A percentile compares a stretch with the other conserved stretches of the same genome.
Evolutionary conservation across 768 basidiomycete species (phyloP).

Genomic region (Boletus speciosus): DNA sequence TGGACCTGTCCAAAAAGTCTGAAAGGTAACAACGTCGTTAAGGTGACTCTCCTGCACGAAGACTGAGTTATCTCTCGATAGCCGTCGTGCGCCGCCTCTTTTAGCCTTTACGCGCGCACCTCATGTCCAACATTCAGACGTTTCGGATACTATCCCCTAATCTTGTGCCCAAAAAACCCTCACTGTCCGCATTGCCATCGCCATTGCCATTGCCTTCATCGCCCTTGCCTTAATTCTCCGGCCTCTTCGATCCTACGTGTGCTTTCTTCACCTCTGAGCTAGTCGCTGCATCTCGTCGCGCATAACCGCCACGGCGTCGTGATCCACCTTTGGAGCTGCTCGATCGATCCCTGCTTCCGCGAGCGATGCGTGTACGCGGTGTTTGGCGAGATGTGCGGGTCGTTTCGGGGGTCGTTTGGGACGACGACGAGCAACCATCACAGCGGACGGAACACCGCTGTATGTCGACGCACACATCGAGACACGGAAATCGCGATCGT

Average conservation of each 20-base stretch:
- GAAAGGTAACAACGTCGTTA: too few relatives aligned
- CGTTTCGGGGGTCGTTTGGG: constrained; percentile 84
- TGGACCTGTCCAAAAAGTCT: too few relatives aligned
- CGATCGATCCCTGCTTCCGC: constrained; percentile 86
- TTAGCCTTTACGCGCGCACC: too few relatives aligned
- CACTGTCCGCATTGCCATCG: constrained; percentile 29
- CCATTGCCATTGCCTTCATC: constrained; percentile 26
- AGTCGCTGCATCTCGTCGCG: constrained; percentile 71
- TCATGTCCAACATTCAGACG: neutral
- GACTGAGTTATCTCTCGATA: too few relatives aligned
- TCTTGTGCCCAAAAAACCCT: constrained; percentile 28
- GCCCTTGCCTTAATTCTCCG: constrained; percentile 9
- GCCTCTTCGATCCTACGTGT: constrained; percentile 19
- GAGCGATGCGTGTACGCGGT: constrained; percentile 79
- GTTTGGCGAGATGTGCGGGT: constrained; percentile 74
- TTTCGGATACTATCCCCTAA: constrained; percentile 9
- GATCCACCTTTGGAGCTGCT: constrained; percentile 80
- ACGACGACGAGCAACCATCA: constrained; percentile 92
- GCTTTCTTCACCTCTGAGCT: constrained; percentile 24
- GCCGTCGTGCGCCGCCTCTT: too few relatives aligned
- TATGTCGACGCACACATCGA: neutral
- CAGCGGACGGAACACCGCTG: constrained; percentile 90
- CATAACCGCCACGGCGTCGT: constrained; percentile 79
- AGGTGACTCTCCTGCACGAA: too few relatives aligned
- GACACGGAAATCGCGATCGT: neutral